Evolutionary conservation across 2,329 filamentous ascomycete species (phyloP).

Genomic region (Tolypocladium guangdongense): DNA sequence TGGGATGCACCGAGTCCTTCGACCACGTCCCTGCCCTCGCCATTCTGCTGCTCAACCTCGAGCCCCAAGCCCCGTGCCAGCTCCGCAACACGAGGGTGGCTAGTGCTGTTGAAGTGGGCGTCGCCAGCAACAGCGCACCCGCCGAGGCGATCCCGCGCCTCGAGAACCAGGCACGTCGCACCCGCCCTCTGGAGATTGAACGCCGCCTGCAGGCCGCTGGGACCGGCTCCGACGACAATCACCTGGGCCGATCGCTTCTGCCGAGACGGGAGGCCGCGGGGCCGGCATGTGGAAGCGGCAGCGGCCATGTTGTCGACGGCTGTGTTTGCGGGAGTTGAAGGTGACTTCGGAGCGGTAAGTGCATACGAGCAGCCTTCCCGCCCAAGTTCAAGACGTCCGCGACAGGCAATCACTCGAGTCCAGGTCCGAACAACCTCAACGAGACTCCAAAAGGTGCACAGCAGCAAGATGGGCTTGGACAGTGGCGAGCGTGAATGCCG

Average conservation of each 20-base stretch:
- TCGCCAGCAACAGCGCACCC: neutral
- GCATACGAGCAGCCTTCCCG: too few species aligned
- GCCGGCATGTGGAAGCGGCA: neutral
- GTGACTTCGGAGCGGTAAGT: neutral
- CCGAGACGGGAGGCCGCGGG: slow-evolving; percentile 1
- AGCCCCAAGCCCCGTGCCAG: slow-evolving; percentile 2
- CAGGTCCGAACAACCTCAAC: neutral
- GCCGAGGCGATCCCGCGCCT: slow-evolving; percentile 1
- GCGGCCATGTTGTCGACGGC: too few species aligned
- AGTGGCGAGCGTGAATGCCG: neutral
- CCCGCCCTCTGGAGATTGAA: slow-evolving; percentile 11
- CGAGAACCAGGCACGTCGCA: slow-evolving; percentile 12
- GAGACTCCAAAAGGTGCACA: neutral
- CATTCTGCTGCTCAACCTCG: neutral
- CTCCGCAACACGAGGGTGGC: neutral
- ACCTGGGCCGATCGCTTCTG: slow-evolving; percentile 9
- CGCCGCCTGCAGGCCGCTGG: slow-evolving; percentile 14
- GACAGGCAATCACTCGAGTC: neutral
- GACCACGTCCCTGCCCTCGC: neutral
- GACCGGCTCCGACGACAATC: slow-evolving; percentile 13
- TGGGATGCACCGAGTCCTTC: neutral
- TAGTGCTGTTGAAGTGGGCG: neutral
- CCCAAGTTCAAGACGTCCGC: neutral
- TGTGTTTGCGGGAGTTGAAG: neutral
- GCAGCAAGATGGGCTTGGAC: neutral